Conservation (phyloP, 2,329 filamentous ascomycete species). For the Emmonsiellopsis sp. region DNA sequence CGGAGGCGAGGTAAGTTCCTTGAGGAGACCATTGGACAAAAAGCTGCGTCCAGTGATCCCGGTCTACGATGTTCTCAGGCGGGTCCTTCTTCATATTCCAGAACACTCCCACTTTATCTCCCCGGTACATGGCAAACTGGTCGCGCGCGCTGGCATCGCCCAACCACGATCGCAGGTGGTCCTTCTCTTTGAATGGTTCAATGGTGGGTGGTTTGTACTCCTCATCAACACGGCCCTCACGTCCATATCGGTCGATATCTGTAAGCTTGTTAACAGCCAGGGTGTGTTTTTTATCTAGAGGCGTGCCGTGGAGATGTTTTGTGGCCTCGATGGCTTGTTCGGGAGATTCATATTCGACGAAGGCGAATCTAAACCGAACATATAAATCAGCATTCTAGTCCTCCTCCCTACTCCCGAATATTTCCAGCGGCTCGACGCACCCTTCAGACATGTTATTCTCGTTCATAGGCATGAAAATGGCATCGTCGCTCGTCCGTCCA, state of each 20-base stretch:
- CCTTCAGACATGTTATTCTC: constrained; percentile 77
- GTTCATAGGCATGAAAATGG: constrained; percentile 87
- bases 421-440: constrained; percentile 42
- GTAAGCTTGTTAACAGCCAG: constrained; percentile 96
- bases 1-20: constrained; percentile 87
- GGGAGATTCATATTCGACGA: constrained; percentile 88
- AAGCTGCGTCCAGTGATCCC: constrained; percentile 93
- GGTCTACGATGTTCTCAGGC: constrained; percentile 82
- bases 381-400: constrained; percentile 11
- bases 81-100: constrained; percentile 96
- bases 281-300: constrained; percentile 94
- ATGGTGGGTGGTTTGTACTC: constrained; percentile 75
- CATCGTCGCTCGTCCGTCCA: constrained; percentile 75
- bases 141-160: constrained; percentile 82
- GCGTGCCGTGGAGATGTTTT: constrained; percentile 73
- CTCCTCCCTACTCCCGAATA: neutral
- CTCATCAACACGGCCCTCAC: constrained; percentile 87
- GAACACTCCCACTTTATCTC: constrained; percentile 85
- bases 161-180: constrained; percentile 90
- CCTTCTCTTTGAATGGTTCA: constrained; percentile 79
- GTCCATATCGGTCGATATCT: constrained; percentile 91
- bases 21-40: constrained; percentile 97
- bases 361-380: constrained; percentile 65
- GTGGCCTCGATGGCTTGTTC: constrained; percentile 84
- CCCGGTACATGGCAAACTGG: constrained; percentile 90